Percentiles rank a stretch among this genome's conserved stretches.
These are phyloP conservation scores for Gossypium thurberi DNA, from an alignment of 345 rosid genomes.

Conservation along the genomic window DNA sequence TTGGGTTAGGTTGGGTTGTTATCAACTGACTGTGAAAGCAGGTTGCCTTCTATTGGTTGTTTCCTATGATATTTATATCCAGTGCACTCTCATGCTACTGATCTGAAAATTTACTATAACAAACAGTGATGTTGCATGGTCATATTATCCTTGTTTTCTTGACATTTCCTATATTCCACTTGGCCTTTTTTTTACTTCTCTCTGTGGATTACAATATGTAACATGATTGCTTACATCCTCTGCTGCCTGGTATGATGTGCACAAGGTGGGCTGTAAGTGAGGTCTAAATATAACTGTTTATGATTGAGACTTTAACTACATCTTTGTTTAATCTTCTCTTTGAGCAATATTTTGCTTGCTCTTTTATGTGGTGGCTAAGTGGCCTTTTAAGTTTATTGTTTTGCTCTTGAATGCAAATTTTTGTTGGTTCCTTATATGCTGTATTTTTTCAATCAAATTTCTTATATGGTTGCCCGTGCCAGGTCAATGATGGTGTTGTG, in stretches of 20 bases:
- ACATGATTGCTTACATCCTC: neutral
- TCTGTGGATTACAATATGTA: neutral
- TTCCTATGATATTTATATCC: neutral
- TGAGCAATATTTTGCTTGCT: neutral
- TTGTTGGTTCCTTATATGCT: neutral
- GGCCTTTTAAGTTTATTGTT: neutral
- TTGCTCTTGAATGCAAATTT: neutral
- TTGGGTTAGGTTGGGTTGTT: neutral
- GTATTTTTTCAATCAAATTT: neutral
- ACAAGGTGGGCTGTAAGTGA: neutral
- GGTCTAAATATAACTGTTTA: neutral
- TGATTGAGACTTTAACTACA: neutral
- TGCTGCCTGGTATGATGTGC: neutral
- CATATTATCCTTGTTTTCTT: neutral
- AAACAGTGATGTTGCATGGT: neutral
- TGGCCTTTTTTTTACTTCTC: neutral
- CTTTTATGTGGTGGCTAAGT: neutral
- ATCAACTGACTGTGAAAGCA: neutral
- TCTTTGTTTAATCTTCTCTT: neutral
- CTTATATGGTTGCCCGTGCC: conserved; percentile 13
- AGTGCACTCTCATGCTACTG: neutral
- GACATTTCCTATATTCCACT: neutral
- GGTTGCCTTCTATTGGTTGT: neutral
- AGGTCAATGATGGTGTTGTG: conserved; percentile 78
- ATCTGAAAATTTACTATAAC: neutral